Percentiles rank a stretch among this genome's conserved stretches.
Evolutionary conservation across 2,329 filamentous ascomycete genomes (phyloP).

Genomic region (Trichoderma sp.): DNA sequence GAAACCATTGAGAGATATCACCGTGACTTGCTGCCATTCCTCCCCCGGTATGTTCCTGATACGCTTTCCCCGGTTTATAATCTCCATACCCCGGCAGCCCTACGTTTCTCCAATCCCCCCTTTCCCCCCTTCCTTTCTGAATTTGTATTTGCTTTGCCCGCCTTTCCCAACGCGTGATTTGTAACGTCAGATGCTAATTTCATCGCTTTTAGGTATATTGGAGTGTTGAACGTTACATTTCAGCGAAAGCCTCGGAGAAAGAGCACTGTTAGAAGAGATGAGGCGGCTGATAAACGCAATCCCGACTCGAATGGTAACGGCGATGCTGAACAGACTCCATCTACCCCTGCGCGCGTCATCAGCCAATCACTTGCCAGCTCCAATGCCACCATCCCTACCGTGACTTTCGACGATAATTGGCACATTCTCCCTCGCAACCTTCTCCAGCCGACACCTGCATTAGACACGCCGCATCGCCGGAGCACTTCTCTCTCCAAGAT

Average conservation of each 20-base stretch:
- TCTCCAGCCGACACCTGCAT: constrained; percentile 62
- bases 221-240: constrained; percentile 94
- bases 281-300: constrained; percentile 42
- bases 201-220: constrained; percentile 74
- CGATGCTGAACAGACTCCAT: constrained; percentile 29
- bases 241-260: constrained; percentile 76
- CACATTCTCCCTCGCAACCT: constrained; percentile 89
- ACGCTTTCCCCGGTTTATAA: background rate
- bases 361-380: constrained; percentile 75
- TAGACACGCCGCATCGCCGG: constrained; percentile 40
- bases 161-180: background rate
- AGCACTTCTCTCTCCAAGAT: constrained; percentile 41
- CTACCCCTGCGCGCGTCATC: constrained; percentile 50
- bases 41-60: constrained; percentile 71
- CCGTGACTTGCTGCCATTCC: constrained; percentile 84
- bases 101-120: background rate
- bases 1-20: constrained; percentile 92
- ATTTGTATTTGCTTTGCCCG: background rate
- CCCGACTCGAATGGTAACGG: constrained; percentile 29
- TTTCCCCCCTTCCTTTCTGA: background rate
- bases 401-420: constrained; percentile 90
- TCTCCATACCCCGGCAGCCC: background rate
- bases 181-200: background rate
- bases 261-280: constrained; percentile 58
- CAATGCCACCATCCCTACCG: constrained; percentile 75